Conservation (phyloP, 163 green algal species). For the Volvox carteri region DNA sequence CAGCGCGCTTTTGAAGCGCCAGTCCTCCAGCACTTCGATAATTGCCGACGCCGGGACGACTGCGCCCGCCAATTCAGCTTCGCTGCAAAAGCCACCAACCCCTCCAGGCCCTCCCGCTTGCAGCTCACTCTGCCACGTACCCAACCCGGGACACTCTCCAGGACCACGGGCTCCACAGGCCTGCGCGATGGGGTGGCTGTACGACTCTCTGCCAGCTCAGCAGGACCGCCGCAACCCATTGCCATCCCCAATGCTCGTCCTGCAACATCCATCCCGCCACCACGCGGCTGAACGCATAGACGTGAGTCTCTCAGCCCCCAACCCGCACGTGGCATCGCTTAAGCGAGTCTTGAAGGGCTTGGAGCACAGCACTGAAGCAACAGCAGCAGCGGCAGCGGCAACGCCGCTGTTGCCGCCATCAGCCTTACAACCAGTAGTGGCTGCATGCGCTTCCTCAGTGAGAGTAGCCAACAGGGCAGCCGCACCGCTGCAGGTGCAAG, state of each 20-base stretch:
- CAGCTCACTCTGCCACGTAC: too few species aligned
- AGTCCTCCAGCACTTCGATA: background rate
- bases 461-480: too few species aligned
- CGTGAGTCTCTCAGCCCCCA: background rate
- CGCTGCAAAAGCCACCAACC: background rate
- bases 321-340: background rate
- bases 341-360: background rate
- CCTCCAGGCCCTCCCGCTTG: background rate
- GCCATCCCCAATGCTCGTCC: background rate
- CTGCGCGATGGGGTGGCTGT: background rate
- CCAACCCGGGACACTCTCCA: too few species aligned
- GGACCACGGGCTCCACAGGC: too few species aligned
- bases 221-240: background rate
- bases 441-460: too few species aligned
- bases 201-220: background rate
- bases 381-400: background rate
- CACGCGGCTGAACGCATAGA: background rate
- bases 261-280: background rate
- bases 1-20: slow-evolving; percentile 16
- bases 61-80: background rate
- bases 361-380: background rate
- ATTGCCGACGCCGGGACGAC: background rate
- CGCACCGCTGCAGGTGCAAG: too few species aligned
- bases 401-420: background rate
- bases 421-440: too few species aligned